Evolutionary conservation across 192 early-diverging fungal genomes (phyloP).

Genomic region (Bifiguratus adelaidae): DNA sequence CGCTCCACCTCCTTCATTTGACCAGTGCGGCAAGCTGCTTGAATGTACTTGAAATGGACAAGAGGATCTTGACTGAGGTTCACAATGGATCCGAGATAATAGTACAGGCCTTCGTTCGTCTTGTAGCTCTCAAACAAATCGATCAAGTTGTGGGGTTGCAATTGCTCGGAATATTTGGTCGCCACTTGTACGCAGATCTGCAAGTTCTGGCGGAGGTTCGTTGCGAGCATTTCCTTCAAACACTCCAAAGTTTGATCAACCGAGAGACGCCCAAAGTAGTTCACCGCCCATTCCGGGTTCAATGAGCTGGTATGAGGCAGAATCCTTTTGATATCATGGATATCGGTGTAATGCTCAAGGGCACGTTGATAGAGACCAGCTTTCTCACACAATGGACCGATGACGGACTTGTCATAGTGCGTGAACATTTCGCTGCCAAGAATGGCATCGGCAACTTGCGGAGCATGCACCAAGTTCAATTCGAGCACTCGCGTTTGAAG

Average conservation of each 20-base stretch:
- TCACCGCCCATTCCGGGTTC: conserved; percentile 83
- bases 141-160: conserved; percentile 82
- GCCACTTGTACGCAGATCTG: conserved; percentile 93
- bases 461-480: conserved; percentile 95
- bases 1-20: conserved; percentile 97
- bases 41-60: conserved; percentile 99
- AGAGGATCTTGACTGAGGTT: conserved; percentile 91
- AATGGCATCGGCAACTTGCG: conserved; percentile 98
- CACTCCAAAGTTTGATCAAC: conserved; percentile 97
- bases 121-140: conserved; percentile 87
- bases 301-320: conserved; percentile 83
- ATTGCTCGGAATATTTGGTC: conserved; percentile 94
- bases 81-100: conserved; percentile 92
- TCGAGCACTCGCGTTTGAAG: conserved; percentile 93
- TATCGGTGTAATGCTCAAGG: conserved; percentile 94
- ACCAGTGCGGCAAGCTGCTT: conserved; percentile 84
- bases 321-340: conserved; percentile 92
- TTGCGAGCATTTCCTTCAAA: conserved; percentile 85
- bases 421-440: conserved; percentile 92
- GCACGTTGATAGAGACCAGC: conserved; percentile 93
- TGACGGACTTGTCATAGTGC: conserved; percentile 87
- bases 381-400: conserved; percentile 94
- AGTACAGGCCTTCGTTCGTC: conserved; percentile 92
- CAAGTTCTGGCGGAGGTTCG: conserved; percentile 90
- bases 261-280: conserved; percentile 91